Conservation (phyloP, 1,139 yeast genomes). For the Blastobotrys serpentis region DNA sequence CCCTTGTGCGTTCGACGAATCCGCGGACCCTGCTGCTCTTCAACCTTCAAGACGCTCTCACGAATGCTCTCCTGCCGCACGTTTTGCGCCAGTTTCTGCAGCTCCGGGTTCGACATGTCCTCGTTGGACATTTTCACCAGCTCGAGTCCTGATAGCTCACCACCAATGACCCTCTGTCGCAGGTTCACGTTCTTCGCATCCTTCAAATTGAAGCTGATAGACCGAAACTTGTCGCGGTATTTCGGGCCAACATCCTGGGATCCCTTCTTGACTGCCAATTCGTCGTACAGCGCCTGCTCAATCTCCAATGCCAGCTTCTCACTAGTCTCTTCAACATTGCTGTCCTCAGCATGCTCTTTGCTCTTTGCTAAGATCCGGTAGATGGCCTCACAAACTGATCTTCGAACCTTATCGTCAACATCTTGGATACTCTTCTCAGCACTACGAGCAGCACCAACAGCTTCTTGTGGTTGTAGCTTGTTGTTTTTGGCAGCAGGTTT, state of each 20-base stretch:
- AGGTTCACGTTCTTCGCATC: constrained; percentile 52
- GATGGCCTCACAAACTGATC: constrained; percentile 45
- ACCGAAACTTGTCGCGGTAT: constrained; percentile 56
- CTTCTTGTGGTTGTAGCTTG: no score
- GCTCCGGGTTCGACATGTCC: constrained; percentile 69
- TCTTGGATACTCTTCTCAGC: constrained; percentile 17
- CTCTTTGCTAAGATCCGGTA: constrained; percentile 39
- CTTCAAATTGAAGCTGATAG: constrained; percentile 53
- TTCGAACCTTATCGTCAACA: constrained; percentile 36
- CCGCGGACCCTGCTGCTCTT: constrained; percentile 47
- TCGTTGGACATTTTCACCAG: constrained; percentile 60
- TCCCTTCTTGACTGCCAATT: constrained; percentile 35
- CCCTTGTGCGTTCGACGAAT: constrained; percentile 83
- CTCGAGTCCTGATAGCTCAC: constrained; percentile 48
- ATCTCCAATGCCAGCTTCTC: constrained; percentile 42
- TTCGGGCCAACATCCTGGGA: constrained; percentile 40
- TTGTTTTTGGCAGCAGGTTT: no score
- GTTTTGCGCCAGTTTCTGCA: constrained; percentile 65
- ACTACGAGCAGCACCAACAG: constrained; percentile 9
- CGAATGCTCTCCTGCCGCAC: constrained; percentile 68
- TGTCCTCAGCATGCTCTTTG: constrained; percentile 42
- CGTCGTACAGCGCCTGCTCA: constrained; percentile 43
- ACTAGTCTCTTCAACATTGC: constrained; percentile 39
- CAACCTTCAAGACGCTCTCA: constrained; percentile 58
- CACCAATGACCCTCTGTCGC: constrained; percentile 48